Percentiles rank a stretch among this genome's conserved stretches.
These are phyloP conservation scores for Metschnikowia aberdeeniae DNA, from an alignment of 805 yeast genomes.

Conservation along the genomic window DNA sequence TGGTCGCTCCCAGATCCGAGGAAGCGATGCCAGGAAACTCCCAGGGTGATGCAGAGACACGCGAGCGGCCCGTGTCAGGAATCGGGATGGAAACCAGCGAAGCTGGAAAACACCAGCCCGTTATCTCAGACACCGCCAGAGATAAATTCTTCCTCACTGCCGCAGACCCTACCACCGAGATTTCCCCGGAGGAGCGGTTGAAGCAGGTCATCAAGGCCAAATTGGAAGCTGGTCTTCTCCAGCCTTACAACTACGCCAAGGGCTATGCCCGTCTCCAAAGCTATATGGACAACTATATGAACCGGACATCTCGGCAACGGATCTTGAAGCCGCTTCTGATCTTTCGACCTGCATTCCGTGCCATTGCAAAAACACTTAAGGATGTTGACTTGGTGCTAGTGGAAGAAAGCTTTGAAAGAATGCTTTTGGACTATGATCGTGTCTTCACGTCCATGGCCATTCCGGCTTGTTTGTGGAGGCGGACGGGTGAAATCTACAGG, in stretches of 20 bases:
- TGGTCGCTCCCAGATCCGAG: constrained; percentile 1
- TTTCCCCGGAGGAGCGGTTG: constrained; percentile 88
- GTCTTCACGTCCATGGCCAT: constrained; percentile 97
- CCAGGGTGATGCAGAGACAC: not conserved
- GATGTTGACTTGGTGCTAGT: constrained; percentile 89
- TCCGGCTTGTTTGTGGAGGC: constrained; percentile 95
- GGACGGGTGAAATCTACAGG: constrained; percentile 93
- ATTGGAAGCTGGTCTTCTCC: constrained; percentile 84
- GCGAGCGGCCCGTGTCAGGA: not conserved
- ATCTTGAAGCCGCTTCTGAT: constrained; percentile 80
- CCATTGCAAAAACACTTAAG: constrained; percentile 83
- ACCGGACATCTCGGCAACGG: constrained; percentile 73
- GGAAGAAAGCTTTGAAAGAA: constrained; percentile 90
- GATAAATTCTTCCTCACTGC: constrained; percentile 94
- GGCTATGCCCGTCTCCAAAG: constrained; percentile 87
- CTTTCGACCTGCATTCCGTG: constrained; percentile 89
- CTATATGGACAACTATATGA: constrained; percentile 93
- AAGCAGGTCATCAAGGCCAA: constrained; percentile 94
- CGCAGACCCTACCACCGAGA: constrained; percentile 93
- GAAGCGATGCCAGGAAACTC: constrained; percentile 15
- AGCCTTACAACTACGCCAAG: constrained; percentile 89
- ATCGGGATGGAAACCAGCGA: not conserved
- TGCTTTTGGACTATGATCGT: constrained; percentile 88
- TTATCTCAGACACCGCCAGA: constrained; percentile 70
- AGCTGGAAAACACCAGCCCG: constrained; percentile 28